A percentile compares a stretch with the other conserved stretches of the same genome.
phyloP scores from a whole-genome alignment of 345 rosid species.

The Lenwebbia sp. region DNA sequence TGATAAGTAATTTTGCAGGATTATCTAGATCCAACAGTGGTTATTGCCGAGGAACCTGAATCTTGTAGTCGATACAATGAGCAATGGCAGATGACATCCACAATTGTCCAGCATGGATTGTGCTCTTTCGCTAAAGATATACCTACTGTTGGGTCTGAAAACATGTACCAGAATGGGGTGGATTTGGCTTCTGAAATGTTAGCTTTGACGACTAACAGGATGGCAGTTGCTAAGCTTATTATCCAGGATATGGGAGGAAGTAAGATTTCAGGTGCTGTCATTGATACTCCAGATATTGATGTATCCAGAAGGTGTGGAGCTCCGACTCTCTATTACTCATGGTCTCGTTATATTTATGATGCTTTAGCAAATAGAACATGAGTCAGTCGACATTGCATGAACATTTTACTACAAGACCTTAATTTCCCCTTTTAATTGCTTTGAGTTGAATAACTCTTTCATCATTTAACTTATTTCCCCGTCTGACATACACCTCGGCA shows the following conservation, averaged over 20 bases:
- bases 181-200: slow-evolving; percentile 23
- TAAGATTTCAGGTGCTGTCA: slow-evolving; percentile 10
- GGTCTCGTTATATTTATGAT: neutral
- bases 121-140: slow-evolving; percentile 37
- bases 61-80: slow-evolving; percentile 27
- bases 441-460: neutral
- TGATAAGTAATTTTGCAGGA: slow-evolving; percentile 32
- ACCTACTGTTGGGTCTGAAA: slow-evolving; percentile 17
- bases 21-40: slow-evolving; percentile 24
- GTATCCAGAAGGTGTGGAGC: neutral
- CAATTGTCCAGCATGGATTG: slow-evolving; percentile 50
- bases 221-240: slow-evolving; percentile 15
- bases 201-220: slow-evolving; percentile 15
- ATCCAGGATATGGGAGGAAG: slow-evolving; percentile 12
- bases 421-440: neutral
- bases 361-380: neutral
- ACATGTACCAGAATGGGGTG: slow-evolving; percentile 8
- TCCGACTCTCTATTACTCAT: neutral
- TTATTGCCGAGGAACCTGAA: slow-evolving; percentile 29
- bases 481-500: neutral
- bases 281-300: neutral
- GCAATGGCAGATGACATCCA: slow-evolving; percentile 48
- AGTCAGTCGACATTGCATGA: neutral
- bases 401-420: neutral
- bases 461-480: neutral